A percentile compares a stretch with the other conserved stretches of the same genome.
Conservation (phyloP, 2,329 filamentous ascomycete genomes). For the Daldinia eschscholtzii region DNA sequence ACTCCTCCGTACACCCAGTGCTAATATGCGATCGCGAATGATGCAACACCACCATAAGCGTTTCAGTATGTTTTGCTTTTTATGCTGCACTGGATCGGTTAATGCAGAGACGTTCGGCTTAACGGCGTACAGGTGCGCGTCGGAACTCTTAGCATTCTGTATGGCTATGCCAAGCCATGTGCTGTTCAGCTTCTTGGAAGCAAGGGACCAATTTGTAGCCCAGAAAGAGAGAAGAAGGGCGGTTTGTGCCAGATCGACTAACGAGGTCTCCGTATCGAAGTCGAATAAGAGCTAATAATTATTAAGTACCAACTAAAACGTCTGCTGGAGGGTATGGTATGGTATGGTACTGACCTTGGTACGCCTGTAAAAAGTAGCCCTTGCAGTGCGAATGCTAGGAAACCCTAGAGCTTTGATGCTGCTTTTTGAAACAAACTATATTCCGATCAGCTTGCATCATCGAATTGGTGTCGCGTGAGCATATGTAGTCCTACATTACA, state of each 20-base stretch:
- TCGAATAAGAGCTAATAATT: slow-evolving; percentile 57
- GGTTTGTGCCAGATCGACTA: slow-evolving; percentile 57
- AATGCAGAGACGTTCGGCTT: slow-evolving; percentile 51
- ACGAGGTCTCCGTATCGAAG: slow-evolving; percentile 59
- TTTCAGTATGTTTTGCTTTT: slow-evolving; percentile 60
- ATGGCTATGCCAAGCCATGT: slow-evolving; percentile 65
- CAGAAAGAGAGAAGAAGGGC: slow-evolving; percentile 57
- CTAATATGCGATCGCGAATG: slow-evolving; percentile 64
- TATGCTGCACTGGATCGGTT: slow-evolving; percentile 52
- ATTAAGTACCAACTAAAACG: neutral
- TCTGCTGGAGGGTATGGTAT: neutral
- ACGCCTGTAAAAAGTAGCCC: slow-evolving; percentile 60
- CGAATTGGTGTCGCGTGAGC: neutral
- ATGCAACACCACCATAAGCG: slow-evolving; percentile 69
- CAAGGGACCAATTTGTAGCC: slow-evolving; percentile 57
- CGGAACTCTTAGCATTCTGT: slow-evolving; percentile 62
- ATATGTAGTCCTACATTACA: slow-evolving; percentile 53
- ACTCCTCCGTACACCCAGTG: slow-evolving; percentile 63
- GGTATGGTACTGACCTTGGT: slow-evolving; percentile 53
- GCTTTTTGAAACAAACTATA: slow-evolving; percentile 56
- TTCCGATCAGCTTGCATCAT: slow-evolving; percentile 13
- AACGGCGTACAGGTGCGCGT: slow-evolving; percentile 58
- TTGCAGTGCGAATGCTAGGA: slow-evolving; percentile 57
- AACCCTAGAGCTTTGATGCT: slow-evolving; percentile 59
- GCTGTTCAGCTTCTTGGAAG: slow-evolving; percentile 58